Conservation (phyloP, 257 asterid species). For the Lycium ferocissimum region DNA sequence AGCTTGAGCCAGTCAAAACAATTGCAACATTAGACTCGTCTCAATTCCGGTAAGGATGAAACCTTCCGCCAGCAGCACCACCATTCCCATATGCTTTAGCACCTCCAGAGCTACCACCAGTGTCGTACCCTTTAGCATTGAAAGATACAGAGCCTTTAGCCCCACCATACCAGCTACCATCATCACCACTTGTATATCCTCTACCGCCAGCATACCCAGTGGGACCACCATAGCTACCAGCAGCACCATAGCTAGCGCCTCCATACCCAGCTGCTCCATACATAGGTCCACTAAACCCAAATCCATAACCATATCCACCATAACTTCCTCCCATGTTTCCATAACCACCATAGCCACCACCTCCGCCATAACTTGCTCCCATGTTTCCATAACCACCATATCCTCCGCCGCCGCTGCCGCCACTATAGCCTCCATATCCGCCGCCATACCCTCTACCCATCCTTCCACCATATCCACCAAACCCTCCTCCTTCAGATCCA, state of each 20-base stretch:
- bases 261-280: slow-evolving; percentile 83
- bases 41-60: slow-evolving; percentile 89
- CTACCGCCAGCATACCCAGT: slow-evolving; percentile 66
- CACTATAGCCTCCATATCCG: slow-evolving; percentile 60
- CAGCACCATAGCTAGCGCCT: slow-evolving; percentile 62
- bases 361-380: slow-evolving; percentile 88
- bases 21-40: slow-evolving; percentile 22
- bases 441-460: slow-evolving; percentile 86
- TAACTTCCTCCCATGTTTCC: slow-evolving; percentile 81
- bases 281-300: slow-evolving; percentile 91
- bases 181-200: slow-evolving; percentile 59
- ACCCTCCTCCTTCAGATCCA: slow-evolving; percentile 64
- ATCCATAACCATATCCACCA: slow-evolving; percentile 94
- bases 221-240: slow-evolving; percentile 70
- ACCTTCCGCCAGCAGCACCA: slow-evolving; percentile 61
- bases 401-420: slow-evolving; percentile 31
- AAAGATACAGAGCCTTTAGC: slow-evolving; percentile 52
- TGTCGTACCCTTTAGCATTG: slow-evolving; percentile 35
- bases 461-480: slow-evolving; percentile 73
- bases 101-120: slow-evolving; percentile 43
- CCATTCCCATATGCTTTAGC: slow-evolving; percentile 63
- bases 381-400: slow-evolving; percentile 71
- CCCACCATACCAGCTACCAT: slow-evolving; percentile 66
- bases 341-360: slow-evolving; percentile 62
- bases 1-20: slow-evolving; percentile 18